Base-by-base conservation (phyloP, 768 basidiomycete species). In the Mycena venus region DNA sequence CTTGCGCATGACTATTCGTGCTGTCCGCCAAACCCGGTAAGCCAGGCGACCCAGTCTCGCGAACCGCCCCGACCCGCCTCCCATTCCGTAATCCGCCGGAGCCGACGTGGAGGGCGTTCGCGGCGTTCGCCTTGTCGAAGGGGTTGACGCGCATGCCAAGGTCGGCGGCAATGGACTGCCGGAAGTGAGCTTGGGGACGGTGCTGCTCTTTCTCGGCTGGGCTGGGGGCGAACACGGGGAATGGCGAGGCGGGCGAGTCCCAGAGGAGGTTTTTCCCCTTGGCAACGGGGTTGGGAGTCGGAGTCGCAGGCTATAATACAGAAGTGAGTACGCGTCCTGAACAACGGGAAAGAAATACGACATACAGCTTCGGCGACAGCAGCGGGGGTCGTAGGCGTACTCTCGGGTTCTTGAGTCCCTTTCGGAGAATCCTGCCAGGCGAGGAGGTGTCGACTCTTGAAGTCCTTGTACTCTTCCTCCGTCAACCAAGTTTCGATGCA, bases 401-500 rank as follows among this genome's bases (percentile, higher is more conserved):
- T 85, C 34, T 84, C 83, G 38, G 88, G 85, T 78, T 90, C 90
- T 40, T 77, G 80, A 21, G 85, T 82, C 14, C 84, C 80, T 69
- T 85, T 86, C 27, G 86, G 86, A 19, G 86, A 83, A 73, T 94
- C 93, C 79, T 94, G 94, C 93, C 93, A 94, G 21, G 90, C 91
- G 21, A 95, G 81, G 42, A 90, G 85, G 68, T 88, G 88, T 47
- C 87, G 86, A 21, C 87, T 86, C 75, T 94, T 94, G 1, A 93
- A 92, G 59, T 87, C 86, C 61, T 87, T 85, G 80, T 94, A 93
- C 76, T 94, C 91, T 69, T 91, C 93, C 68, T 95, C 94, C 14
- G 91, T 91, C 65, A 95, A 86, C 95, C 95, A 96, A 23, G 86
- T 87, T 80, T 95, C 94, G n/a, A 95, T 89, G 77, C 89, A 93